Evolutionary conservation across 1,284 basidiomycete species (phyloP), one percentile per base, ranked within the genome.

Genomic region (Stygiomarasmius scandens): DNA sequence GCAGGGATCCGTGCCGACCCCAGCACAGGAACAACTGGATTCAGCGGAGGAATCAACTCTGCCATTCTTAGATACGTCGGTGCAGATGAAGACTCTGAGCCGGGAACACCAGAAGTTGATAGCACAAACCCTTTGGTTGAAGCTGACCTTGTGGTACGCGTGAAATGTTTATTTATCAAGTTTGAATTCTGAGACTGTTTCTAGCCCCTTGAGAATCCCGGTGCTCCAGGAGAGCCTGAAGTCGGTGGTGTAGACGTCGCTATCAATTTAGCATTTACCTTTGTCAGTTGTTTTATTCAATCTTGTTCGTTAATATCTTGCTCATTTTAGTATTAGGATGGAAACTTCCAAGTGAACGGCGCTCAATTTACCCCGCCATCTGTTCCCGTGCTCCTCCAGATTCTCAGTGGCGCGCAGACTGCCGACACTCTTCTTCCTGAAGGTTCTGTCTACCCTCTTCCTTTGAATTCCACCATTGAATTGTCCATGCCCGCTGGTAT

Each of bases 1-100:
- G n/a, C 47, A 67, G 64, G 65, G 66, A 66, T 68, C 38, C 59
- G 64, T 23, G 66, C 66, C 8, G 61, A 63, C 45, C 66, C 68
- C 3, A 59, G 43, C 23, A 34, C 24, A 2, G 65, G 63, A 20
- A 49, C 46, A n/a, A 61, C 58, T 3, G 64, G 64, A 20, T 65
- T 65, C 46, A 46, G 52, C n/a, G 49, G 59, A 24, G 65, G 64
- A 3, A 62, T 69, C 20, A 70, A 69, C 49, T 65, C 58, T 52
- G 71, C 69, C 32, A 67, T 72, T 22, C 58, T 72, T 2, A 67
- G 69, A 14, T 72, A 72, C 51, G 44, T 38, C 16, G 68, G 67
- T 14, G 70, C 71, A 10, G 52, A 64, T 12, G 56, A 58, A 9
- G 38, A 41, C 38, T 54, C 50, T 3, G 69, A 72, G 2, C 69